Evolutionary conservation across 179 eudicot genomes (phyloP).

Genomic region (Silene coronaria): DNA sequence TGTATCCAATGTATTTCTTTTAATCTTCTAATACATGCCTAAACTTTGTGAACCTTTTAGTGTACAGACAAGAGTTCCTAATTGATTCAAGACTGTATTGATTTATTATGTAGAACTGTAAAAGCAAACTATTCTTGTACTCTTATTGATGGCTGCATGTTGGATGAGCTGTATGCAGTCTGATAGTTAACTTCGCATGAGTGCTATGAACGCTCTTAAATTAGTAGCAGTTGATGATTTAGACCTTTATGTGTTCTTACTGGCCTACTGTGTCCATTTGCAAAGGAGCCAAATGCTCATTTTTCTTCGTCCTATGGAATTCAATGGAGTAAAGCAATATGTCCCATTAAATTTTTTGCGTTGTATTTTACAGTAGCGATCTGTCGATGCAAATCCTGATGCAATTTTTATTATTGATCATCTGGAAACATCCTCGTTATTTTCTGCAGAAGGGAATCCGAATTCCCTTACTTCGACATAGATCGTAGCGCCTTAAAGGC

Average conservation of each 20-base stretch:
- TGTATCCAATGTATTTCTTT: not conserved
- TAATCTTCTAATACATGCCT: not conserved
- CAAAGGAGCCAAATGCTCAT: not conserved
- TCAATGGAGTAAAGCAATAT: not conserved
- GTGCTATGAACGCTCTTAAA: not conserved
- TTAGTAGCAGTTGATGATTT: not conserved
- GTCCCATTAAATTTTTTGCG: not conserved
- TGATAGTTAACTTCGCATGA: not conserved
- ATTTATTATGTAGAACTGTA: not conserved
- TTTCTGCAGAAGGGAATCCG: not conserved
- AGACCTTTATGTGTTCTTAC: not conserved
- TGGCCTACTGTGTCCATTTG: not conserved
- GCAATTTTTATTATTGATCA: too few species aligned
- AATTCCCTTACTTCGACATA: too few species aligned
- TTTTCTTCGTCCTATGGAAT: not conserved
- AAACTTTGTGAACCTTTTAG: not conserved
- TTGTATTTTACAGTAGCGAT: not conserved
- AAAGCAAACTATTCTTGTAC: not conserved
- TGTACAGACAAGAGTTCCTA: not conserved
- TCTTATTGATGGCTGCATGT: not conserved
- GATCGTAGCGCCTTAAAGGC: not conserved
- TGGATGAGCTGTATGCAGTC: constrained; percentile 4
- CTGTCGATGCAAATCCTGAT: not conserved
- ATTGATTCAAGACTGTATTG: not conserved
- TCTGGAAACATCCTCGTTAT: not conserved